Evolutionary conservation across 2,329 filamentous ascomycete species (phyloP).

Genomic region (Calonectria henricotiae): DNA sequence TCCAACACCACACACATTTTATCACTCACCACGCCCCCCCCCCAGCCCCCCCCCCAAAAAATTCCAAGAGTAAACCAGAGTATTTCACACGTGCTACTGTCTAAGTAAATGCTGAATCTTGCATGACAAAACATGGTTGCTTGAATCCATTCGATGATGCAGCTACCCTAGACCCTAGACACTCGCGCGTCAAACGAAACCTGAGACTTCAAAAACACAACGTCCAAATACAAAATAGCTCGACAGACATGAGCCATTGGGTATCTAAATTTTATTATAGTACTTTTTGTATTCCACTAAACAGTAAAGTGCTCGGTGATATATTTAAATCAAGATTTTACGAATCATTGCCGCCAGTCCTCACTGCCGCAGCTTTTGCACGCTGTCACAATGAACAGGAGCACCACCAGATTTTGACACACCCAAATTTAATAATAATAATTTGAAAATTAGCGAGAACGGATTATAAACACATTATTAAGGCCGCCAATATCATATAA

Average conservation of each 20-base stretch:
- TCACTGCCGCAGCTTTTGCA: not conserved
- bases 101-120: not conserved
- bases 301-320: fast-evolving
- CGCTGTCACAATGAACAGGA: too few relatives aligned
- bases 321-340: not conserved
- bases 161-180: constrained; percentile 50
- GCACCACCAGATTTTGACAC: not conserved
- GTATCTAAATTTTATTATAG: not conserved
- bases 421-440: constrained; percentile 21
- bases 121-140: not conserved
- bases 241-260: constrained; percentile 13
- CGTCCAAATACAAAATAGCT: not conserved
- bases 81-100: not conserved
- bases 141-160: not conserved
- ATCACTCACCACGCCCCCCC: too few relatives aligned
- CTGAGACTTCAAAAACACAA: constrained; percentile 14
- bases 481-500: not conserved
- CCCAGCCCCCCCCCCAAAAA: too few relatives aligned
- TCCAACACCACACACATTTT: too few relatives aligned
- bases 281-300: too few relatives aligned
- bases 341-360: too few relatives aligned
- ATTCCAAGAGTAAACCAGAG: not conserved
- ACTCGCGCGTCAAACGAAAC: not conserved
- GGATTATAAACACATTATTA: not conserved
- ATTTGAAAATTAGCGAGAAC: not conserved